These are phyloP conservation scores for Malus hybrid DNA, from an alignment of 331 rosid genomes.

Conservation along the genomic window DNA sequence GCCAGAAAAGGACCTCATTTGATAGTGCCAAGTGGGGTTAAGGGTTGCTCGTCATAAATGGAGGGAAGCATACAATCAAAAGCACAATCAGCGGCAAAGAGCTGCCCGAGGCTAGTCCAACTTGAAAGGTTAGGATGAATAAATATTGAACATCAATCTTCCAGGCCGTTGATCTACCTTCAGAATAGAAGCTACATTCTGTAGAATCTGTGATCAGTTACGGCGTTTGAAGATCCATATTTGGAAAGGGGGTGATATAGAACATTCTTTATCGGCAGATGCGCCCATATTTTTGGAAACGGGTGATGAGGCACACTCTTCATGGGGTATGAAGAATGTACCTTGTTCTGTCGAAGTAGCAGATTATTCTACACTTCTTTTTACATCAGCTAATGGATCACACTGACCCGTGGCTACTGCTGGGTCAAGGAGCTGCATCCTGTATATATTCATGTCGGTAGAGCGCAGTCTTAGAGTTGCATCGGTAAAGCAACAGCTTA, in stretches of 20 bases:
- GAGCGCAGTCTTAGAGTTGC: not conserved
- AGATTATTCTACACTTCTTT: not conserved
- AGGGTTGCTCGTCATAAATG: not conserved
- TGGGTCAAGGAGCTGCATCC: constrained; percentile 2
- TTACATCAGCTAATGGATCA: not conserved
- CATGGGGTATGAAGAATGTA: not conserved
- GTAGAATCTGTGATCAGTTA: constrained; percentile 14
- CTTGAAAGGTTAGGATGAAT: not conserved
- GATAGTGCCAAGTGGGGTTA: constrained; percentile 54
- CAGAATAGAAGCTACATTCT: not conserved
- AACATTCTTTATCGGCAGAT: constrained; percentile 1
- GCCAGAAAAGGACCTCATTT: constrained; percentile 22
- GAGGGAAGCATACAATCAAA: not conserved
- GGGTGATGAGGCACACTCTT: not conserved
- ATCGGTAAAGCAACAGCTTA: not conserved
- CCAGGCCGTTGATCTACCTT: not conserved
- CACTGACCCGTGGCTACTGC: not conserved
- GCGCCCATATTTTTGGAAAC: not conserved
- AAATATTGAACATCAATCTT: not conserved
- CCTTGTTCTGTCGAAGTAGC: not conserved
- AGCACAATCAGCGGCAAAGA: not conserved
- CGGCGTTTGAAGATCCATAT: constrained; percentile 7
- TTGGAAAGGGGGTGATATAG: constrained; percentile 15
- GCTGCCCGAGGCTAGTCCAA: constrained; percentile 8
- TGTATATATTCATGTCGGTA: not conserved